Evolutionary conservation across 495 filamentous ascomycete species (phyloP).

Genomic region (Patellaria atrata): DNA sequence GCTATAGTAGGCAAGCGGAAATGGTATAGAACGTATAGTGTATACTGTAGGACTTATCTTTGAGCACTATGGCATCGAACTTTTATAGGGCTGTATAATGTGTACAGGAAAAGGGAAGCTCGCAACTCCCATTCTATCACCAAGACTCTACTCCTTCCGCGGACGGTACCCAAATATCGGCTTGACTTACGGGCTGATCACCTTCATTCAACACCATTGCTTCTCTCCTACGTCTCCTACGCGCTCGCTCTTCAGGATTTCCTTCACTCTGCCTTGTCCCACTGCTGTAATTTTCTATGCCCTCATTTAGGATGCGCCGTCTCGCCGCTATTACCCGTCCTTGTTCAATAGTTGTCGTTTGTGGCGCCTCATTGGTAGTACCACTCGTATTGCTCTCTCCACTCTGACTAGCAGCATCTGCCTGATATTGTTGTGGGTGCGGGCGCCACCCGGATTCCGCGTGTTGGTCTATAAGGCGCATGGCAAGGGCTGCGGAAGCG

Average conservation of each 20-base stretch:
- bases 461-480: too few relatives aligned
- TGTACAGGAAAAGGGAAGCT: too few relatives aligned
- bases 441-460: too few relatives aligned
- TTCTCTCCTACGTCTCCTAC: slow-evolving; percentile 42
- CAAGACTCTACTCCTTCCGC: not conserved
- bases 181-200: slow-evolving; percentile 36
- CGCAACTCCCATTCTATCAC: not conserved
- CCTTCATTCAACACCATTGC: slow-evolving; percentile 54
- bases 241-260: slow-evolving; percentile 35
- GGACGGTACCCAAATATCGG: slow-evolving; percentile 48
- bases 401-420: too few relatives aligned
- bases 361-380: too few relatives aligned
- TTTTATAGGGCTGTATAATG: too few relatives aligned
- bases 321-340: not conserved
- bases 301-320: slow-evolving; percentile 4
- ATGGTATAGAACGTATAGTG: too few relatives aligned
- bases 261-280: slow-evolving; percentile 30
- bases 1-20: too few relatives aligned
- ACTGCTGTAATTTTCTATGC: not conserved
- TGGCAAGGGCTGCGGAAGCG: not conserved
- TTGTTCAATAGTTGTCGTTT: not conserved
- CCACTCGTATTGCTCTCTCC: too few relatives aligned
- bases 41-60: too few relatives aligned
- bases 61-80: too few relatives aligned
- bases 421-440: too few relatives aligned